Evolutionary conservation across 805 yeast genomes (phyloP), one percentile per base, ranked within the genome.

Genomic region (Barnettozyma botsteinii): DNA sequence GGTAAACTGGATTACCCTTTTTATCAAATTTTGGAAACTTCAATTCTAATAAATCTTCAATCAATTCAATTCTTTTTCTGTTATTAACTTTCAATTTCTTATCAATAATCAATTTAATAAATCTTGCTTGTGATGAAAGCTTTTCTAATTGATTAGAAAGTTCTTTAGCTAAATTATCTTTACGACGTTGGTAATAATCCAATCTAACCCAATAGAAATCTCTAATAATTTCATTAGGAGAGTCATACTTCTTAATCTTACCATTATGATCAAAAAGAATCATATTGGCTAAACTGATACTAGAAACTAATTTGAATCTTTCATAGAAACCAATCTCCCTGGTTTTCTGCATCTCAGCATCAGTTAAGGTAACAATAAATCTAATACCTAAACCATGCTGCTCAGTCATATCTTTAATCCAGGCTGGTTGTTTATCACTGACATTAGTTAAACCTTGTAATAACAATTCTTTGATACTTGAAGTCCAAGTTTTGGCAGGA

Each of bases 321-420:
- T 87, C 95, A 52, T 85, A 74, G 40, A 87, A 69, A 0, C 98
- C 98, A 19, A 82, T 74, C 37, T 70, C 69, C 46, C 72, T 66
- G 1, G 95, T 74, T 52, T 85, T 85, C 19, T 65, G 72, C 98
- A 93, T 91, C 57, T 91, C 96, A 34, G 80, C 91, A 38, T 72
- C 74, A 10, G 79, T 65, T 47, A 93, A 64, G 26, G 78, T 85
- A 22, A 93, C 76, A 21, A 85, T 77, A 55, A 93, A 93, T 46
- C 80, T 77, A 48, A 93, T 80, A 30, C 80, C 82, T 42, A 77
- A 70, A 14, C 87, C 85, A 61, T 93, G 98, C 59, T 91, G 96
- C 57, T 93, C 98, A 50, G 82, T 87, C 80, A 89, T 77, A 61
- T 91, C 97, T 51, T 86, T 89, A 46, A 91, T 87, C 95, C 97